phyloP scores from a whole-genome alignment of 495 filamentous ascomycete species.

The Oidiodendron maius region DNA sequence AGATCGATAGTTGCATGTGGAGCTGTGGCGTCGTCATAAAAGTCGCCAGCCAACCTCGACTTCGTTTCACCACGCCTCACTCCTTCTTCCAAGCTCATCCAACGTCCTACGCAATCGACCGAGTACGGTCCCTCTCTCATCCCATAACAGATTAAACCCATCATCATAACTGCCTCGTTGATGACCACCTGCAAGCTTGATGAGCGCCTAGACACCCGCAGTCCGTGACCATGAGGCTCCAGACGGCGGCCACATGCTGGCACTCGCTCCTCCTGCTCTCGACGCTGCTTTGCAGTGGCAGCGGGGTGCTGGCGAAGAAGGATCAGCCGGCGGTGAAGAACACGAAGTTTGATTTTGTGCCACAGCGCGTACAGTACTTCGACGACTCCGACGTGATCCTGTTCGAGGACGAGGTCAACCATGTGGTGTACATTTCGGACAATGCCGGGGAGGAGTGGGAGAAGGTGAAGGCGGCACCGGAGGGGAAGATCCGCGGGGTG shows the following conservation, averaged over 20 bases:
- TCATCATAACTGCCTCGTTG: conserved; percentile 15
- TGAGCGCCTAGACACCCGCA: conserved; percentile 12
- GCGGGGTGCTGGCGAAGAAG: conserved; percentile 32
- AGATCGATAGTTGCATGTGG: too few relatives aligned
- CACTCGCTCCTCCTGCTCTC: conserved; percentile 12
- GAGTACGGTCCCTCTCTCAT: background rate
- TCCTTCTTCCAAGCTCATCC: background rate
- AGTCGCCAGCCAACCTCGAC: too few relatives aligned
- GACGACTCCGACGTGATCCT: conserved; percentile 74
- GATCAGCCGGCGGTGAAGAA: conserved; percentile 37
- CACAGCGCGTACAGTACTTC: conserved; percentile 73
- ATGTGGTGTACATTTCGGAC: conserved; percentile 61
- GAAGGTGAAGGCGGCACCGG: conserved; percentile 53
- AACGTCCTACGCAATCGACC: background rate
- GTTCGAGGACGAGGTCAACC: conserved; percentile 47
- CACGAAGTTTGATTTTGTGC: conserved; percentile 55
- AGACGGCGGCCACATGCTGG: conserved; percentile 21
- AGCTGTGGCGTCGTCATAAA: too few relatives aligned
- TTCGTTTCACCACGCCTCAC: too few relatives aligned
- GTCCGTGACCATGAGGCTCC: conserved; percentile 23
- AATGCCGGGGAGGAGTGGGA: conserved; percentile 77
- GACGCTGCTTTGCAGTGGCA: conserved; percentile 12
- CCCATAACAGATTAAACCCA: too few relatives aligned
- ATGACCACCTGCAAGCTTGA: conserved; percentile 17
- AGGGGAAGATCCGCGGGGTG: conserved; percentile 54